These are phyloP conservation scores for Pulveroboletus sp. DNA, from an alignment of 768 basidiomycete genomes.

Conservation along the genomic window DNA sequence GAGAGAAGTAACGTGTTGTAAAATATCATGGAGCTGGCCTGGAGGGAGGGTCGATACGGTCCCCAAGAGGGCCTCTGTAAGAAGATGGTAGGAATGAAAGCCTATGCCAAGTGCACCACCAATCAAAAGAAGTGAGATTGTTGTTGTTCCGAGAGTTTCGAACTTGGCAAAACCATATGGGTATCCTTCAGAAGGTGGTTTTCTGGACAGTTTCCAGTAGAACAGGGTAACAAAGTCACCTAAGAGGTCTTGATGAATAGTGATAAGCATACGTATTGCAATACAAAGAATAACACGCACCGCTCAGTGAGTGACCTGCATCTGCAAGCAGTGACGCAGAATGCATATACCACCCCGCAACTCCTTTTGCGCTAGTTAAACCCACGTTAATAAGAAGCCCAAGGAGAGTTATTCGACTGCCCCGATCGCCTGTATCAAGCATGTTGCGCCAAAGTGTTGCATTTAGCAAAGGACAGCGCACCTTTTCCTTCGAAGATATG, in stretches of 20 bases:
- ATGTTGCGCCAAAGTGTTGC: not conserved
- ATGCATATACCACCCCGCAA: conserved; percentile 86
- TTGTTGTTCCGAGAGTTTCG: conserved; percentile 91
- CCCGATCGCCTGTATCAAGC: conserved; percentile 58
- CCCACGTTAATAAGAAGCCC: conserved; percentile 80
- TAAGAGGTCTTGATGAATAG: conserved; percentile 53
- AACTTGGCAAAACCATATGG: conserved; percentile 92
- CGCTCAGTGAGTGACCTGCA: conserved; percentile 86
- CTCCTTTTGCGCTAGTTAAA: conserved; percentile 78
- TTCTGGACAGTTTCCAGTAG: conserved; percentile 81
- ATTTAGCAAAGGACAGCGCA: conserved; percentile 28
- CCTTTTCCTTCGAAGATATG: conserved; percentile 63
- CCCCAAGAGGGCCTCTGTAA: conserved; percentile 66
- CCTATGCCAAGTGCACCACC: conserved; percentile 82
- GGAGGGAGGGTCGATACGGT: conserved; percentile 61
- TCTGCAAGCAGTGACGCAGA: conserved; percentile 90
- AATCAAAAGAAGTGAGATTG: conserved; percentile 81
- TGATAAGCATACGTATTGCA: conserved; percentile 7
- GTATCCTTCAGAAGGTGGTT: conserved; percentile 72
- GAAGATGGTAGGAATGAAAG: conserved; percentile 83
- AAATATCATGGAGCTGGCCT: conserved; percentile 58
- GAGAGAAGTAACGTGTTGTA: conserved; percentile 51
- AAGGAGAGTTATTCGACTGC: conserved; percentile 78
- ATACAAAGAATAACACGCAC: conserved; percentile 39
- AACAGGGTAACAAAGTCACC: conserved; percentile 91